Evolutionary conservation across 345 rosid genomes (phyloP), one percentile per base, ranked within the genome.

Genomic region (Salix caprea): DNA sequence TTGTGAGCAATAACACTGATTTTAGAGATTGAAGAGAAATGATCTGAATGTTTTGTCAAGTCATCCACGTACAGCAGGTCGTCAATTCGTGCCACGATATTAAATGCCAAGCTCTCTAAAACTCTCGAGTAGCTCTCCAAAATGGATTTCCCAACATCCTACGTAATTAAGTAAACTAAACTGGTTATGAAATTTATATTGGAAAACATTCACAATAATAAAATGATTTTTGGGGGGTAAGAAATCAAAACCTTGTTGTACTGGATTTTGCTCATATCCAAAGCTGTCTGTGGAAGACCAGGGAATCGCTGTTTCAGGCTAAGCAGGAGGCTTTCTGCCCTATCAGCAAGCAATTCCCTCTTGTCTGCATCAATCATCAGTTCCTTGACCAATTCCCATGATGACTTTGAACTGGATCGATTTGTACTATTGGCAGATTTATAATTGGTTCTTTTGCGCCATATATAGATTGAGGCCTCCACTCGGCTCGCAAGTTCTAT

Each of bases 91-190:
- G 99, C 97, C 2, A 96, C 89, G 0, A 94, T 90, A 70, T 96
- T 96, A 84, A 89, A 96, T 7, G 99, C 95, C 70, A 96, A 84
- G 84, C 99, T 92, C 84, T 96, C 99, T 75, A 96, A 81, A 54
- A 96, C 97, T 79, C 98, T 84, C 0, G 98, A 92, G 84, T 93
- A 96, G 87, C 97, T 91, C 89, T 96, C 98, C 71, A 94, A 69
- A 66, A 96, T 92, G 70, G 99, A 93, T 84, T 96, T 96, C 36
- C 99, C 98, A 13, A 94, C 91, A 87, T 96, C 99, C 99, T 96
- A 68, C 15, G 54, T 40, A 7, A 36, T 13, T 67, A 6, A 40
- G 50, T 11, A 34, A 42, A 44, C 7, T 39, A 21, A 2, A n/a
- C 60, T 28, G 48, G 52, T 23, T 61, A 69, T 21, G 23, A 36